Evolutionary conservation across 768 basidiomycete genomes (phyloP), one percentile per base, ranked within the genome.

Genomic region (Saitozyma podzolica): DNA sequence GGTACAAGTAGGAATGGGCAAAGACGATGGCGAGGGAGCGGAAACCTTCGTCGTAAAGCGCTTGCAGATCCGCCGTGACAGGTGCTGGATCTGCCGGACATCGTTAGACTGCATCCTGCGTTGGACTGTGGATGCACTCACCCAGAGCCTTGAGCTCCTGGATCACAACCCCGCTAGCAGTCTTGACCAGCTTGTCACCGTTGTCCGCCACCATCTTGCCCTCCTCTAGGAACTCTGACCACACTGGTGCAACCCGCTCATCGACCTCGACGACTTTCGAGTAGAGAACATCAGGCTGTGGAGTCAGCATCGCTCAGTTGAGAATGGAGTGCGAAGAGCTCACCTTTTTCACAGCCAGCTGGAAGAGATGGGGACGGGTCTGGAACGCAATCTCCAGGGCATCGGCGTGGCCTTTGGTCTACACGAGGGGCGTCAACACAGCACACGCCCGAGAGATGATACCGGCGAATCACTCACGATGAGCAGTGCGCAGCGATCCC

Each of bases 331-430:
- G 88, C 0, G 65, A 63, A 9, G 73, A 5, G 2, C 29, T 29
- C 29, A 29, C 66, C 29, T 77, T 75, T 11, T 67, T 85, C 75
- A 97, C 94, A 70, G 94, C 89, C 29, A 98, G 84, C 78, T 96
- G 94, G 71, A 98, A 98, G 69, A 97, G 96, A 70, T 86, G 87
- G 1, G 95, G 95, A 19, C 95, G 88, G 14, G 92, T 89, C 78
- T 97, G 95, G 78, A 95, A 96, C 8, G 92, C 92, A 61, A 98
- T 97, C 41, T 90, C 84, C 6, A 98, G 84, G 9, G 96, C 86
- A 78, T 96, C 94, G 75, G 78, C 59, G 68, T 73, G 74, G 1
- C 77, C 77, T 54, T 75, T 73, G 0, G 95, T 97, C 29, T 29
- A 5, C 29, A 29, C 29, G 29, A 29, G 29, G 5, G 29, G 29